Conservation (phyloP, 2,329 filamentous ascomycete species). For the Pezicula radicicola region DNA sequence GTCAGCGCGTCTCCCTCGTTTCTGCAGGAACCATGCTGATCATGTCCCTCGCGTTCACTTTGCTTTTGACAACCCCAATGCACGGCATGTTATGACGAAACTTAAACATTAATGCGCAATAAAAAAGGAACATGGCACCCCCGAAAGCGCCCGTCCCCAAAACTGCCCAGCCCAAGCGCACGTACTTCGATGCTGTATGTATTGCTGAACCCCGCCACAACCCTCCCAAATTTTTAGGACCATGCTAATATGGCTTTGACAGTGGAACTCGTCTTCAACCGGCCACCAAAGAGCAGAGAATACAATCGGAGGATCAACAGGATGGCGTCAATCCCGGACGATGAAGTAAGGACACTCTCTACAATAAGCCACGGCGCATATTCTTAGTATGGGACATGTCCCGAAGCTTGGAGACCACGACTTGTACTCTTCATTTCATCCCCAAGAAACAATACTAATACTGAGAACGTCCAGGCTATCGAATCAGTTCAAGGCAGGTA, state of each 20-base stretch:
- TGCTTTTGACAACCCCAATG: no score
- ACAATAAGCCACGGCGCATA: no score
- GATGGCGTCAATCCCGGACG: conserved; percentile 70
- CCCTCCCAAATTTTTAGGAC: neutral
- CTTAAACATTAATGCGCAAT: no score
- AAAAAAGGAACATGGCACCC: conserved; percentile 13
- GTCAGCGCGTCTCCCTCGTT: neutral
- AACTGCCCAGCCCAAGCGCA: conserved; percentile 33
- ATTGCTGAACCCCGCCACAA: neutral
- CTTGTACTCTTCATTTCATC: no score
- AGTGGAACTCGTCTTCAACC: conserved; percentile 69
- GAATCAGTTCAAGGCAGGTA: conserved; percentile 61
- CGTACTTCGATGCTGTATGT: conserved; percentile 50
- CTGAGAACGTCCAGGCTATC: conserved; percentile 39
- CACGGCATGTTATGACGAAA: neutral
- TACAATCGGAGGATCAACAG: conserved; percentile 54
- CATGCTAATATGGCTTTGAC: neutral
- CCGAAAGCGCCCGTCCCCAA: conserved; percentile 17
- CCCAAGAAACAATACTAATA: no score
- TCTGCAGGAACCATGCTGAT: neutral
- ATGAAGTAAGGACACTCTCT: conserved; percentile 41
- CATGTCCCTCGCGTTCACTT: neutral
- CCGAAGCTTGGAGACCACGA: no score
- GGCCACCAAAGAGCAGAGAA: conserved; percentile 79
- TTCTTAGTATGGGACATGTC: no score